Evolutionary conservation across 257 asterid genomes (phyloP).

Genomic region (Apocynum venetum): DNA sequence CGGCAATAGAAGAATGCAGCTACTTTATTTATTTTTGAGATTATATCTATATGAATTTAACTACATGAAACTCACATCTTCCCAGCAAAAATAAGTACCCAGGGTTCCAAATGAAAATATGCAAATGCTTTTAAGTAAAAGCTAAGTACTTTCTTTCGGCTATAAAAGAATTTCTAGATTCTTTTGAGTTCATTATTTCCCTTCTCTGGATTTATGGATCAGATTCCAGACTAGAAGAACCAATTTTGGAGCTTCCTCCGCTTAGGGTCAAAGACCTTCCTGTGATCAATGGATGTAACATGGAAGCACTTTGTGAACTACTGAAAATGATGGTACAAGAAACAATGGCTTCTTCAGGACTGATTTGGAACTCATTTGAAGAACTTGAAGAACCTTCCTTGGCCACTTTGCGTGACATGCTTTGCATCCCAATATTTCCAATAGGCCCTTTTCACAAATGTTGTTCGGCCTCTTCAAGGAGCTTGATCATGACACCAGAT

Average conservation of each 20-base stretch:
- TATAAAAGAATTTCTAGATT: too few species aligned
- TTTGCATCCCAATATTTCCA: slow-evolving; percentile 31
- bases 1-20: too few species aligned
- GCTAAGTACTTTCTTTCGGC: too few species aligned
- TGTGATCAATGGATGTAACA: slow-evolving; percentile 6
- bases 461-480: slow-evolving; percentile 25
- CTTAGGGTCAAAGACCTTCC: slow-evolving; percentile 43
- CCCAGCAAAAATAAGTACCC: too few species aligned
- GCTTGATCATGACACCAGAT: slow-evolving; percentile 19
- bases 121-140: too few species aligned
- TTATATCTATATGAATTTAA: too few species aligned
- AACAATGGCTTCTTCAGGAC: slow-evolving; percentile 32
- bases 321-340: slow-evolving; percentile 22
- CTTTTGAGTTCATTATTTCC: too few species aligned
- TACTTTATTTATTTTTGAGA: too few species aligned
- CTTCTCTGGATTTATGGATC: not conserved
- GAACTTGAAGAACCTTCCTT: slow-evolving; percentile 39
- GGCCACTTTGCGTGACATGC: slow-evolving; percentile 18
- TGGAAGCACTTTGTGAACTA: slow-evolving; percentile 15
- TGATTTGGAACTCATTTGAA: slow-evolving; percentile 39
- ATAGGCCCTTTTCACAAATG: slow-evolving; percentile 47
- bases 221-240: slow-evolving; percentile 31
- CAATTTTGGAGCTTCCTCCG: slow-evolving; percentile 42
- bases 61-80: too few species aligned
- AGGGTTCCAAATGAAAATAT: too few species aligned